phyloP scores from a whole-genome alignment of 2,329 filamentous ascomycete species.

The Neonectria coccinea region DNA sequence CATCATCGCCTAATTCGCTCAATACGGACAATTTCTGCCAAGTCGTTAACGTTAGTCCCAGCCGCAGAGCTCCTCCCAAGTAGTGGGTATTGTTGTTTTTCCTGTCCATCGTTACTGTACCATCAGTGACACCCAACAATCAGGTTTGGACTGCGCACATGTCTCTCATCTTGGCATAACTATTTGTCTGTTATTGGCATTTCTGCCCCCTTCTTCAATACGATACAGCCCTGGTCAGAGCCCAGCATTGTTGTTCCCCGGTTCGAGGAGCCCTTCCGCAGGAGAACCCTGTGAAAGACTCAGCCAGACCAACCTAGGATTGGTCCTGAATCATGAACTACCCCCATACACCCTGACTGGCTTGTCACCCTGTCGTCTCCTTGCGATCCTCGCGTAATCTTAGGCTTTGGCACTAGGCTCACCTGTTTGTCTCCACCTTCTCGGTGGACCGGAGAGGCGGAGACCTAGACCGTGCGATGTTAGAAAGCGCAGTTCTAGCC shows the following conservation, averaged over 20 bases:
- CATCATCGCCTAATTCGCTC: constrained; percentile 12
- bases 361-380: constrained; percentile 9
- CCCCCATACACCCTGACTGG: neutral
- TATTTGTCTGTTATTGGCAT: neutral
- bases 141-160: neutral
- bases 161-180: neutral
- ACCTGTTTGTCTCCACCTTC: constrained; percentile 1
- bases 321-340: neutral
- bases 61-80: neutral
- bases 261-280: neutral
- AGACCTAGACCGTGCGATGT: neutral
- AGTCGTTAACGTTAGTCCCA: neutral
- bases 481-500: constrained; percentile 26
- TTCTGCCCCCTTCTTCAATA: neutral
- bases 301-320: neutral
- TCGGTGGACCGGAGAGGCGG: constrained; percentile 8
- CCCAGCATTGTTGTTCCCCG: neutral
- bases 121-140: neutral
- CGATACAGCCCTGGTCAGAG: too few species aligned
- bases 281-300: neutral
- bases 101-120: too few species aligned
- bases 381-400: neutral
- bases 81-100: neutral
- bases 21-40: neutral
- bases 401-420: constrained; percentile 1